Conservation (phyloP, 768 basidiomycete genomes). For the Tulasnella sp. region DNA sequence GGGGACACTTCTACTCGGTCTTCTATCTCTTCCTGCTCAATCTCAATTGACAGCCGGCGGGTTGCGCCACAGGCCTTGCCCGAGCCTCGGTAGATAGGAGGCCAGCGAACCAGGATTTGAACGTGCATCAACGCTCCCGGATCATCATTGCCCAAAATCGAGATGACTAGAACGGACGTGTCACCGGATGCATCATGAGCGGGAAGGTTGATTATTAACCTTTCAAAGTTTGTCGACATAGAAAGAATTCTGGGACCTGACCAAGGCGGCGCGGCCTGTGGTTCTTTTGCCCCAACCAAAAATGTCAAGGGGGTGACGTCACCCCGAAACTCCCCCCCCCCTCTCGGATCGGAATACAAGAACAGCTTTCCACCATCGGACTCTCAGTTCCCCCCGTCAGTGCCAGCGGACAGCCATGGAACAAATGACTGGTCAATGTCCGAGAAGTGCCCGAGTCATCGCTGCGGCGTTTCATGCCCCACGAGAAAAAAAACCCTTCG, state of each 20-base stretch:
- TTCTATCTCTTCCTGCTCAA: background rate
- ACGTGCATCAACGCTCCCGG: background rate
- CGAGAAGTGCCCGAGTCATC: background rate
- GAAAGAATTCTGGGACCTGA: background rate
- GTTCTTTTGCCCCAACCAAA: background rate
- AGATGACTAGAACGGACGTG: background rate
- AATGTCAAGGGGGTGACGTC: background rate
- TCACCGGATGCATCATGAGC: background rate
- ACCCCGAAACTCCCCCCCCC: background rate
- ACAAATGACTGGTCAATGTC: too few species aligned
- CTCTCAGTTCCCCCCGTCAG: background rate
- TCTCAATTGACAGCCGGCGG: constrained; percentile 2
- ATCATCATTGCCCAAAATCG: background rate
- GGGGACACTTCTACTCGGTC: background rate
- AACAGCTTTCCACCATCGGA: background rate
- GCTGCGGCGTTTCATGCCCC: background rate
- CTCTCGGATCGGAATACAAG: background rate
- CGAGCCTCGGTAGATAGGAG: background rate
- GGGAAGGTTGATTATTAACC: background rate
- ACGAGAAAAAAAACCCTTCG: background rate
- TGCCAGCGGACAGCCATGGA: background rate
- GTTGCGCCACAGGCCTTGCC: background rate
- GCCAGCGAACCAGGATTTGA: background rate
- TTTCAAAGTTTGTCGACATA: background rate
- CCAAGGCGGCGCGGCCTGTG: background rate